phyloP scores from a whole-genome alignment of 768 basidiomycete genomes.

The Hypsizygus marmoreus region DNA sequence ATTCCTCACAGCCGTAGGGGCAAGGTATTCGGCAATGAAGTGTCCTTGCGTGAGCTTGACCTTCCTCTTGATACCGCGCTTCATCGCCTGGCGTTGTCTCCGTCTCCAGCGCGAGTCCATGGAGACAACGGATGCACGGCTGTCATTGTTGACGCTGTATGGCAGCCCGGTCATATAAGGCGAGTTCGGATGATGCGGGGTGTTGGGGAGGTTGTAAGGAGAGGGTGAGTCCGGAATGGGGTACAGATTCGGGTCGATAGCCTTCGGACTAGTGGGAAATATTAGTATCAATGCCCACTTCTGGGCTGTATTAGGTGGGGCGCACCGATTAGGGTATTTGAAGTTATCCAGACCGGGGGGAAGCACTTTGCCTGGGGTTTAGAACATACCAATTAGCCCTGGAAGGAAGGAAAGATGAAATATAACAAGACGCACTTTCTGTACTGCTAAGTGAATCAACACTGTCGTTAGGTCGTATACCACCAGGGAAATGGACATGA shows the following conservation, averaged over 20 bases:
- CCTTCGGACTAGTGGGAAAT: conserved; percentile 13
- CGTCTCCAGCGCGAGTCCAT: conserved; percentile 63
- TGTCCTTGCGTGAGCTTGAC: conserved; percentile 93
- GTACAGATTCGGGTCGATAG: conserved; percentile 21
- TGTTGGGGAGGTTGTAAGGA: conserved; percentile 23
- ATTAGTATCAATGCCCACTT: not conserved
- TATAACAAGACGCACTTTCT: conserved; percentile 14
- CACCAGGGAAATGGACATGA: conserved; percentile 23
- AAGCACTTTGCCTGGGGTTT: conserved; percentile 11
- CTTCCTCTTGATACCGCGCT: conserved; percentile 84
- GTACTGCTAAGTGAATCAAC: conserved; percentile 20
- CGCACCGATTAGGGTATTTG: conserved; percentile 17
- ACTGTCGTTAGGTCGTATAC: conserved; percentile 21
- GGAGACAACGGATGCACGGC: conserved; percentile 54
- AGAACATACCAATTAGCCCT: not conserved
- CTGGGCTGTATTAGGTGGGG: not conserved
- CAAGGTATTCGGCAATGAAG: conserved; percentile 87
- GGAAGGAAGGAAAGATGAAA: not conserved
- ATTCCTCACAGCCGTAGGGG: conserved; percentile 80
- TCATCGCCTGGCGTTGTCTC: conserved; percentile 88
- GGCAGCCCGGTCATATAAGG: conserved; percentile 19
- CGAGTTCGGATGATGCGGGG: conserved; percentile 20
- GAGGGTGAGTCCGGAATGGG: conserved; percentile 22
- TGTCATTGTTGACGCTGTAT: conserved; percentile 26
- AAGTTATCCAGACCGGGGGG: conserved; percentile 15